Conservation (phyloP, 2,329 filamentous ascomycete species). For the Purpureocillium lavendulum region DNA sequence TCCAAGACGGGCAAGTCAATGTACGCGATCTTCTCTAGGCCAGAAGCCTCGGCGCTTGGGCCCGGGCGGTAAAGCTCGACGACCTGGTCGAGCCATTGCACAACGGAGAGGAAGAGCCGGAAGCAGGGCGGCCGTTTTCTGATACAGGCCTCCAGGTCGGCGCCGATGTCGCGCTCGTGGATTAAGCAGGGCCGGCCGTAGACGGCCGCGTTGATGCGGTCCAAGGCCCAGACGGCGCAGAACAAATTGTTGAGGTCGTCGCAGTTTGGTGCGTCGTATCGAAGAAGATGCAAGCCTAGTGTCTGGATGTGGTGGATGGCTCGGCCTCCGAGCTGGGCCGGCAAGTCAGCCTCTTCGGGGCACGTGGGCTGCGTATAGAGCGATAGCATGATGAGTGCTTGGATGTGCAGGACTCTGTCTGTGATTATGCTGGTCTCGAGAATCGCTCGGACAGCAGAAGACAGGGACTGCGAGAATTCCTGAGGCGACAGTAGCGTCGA, state of each 20-base stretch:
- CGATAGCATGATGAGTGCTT: constrained; percentile 44
- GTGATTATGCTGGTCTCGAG: constrained; percentile 45
- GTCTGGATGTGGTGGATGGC: constrained; percentile 51
- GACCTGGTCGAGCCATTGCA: constrained; percentile 48
- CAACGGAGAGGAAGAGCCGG: constrained; percentile 45
- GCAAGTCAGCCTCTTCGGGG: constrained; percentile 44
- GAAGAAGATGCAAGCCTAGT: constrained; percentile 42
- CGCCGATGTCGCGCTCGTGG: constrained; percentile 51
- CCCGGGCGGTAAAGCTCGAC: constrained; percentile 52
- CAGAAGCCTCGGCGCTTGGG: constrained; percentile 29
- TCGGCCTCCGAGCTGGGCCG: constrained; percentile 42
- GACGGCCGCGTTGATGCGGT: constrained; percentile 50
- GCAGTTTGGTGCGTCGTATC: constrained; percentile 28
- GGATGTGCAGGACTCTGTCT: constrained; percentile 46
- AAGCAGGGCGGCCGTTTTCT: constrained; percentile 44
- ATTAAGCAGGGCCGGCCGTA: constrained; percentile 52
- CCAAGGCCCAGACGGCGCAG: constrained; percentile 52
- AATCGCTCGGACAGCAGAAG: constrained; percentile 38
- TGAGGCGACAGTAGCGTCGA: constrained; percentile 30
- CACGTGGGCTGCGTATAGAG: constrained; percentile 50
- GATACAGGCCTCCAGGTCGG: constrained; percentile 42
- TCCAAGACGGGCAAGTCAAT: constrained; percentile 50
- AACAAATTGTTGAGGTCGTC: constrained; percentile 41
- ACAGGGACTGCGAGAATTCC: constrained; percentile 40
- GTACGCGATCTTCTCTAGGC: constrained; percentile 33